Evolutionary conservation across 2,329 filamentous ascomycete genomes (phyloP).

Genomic region (Dactylonectria macrodidyma): DNA sequence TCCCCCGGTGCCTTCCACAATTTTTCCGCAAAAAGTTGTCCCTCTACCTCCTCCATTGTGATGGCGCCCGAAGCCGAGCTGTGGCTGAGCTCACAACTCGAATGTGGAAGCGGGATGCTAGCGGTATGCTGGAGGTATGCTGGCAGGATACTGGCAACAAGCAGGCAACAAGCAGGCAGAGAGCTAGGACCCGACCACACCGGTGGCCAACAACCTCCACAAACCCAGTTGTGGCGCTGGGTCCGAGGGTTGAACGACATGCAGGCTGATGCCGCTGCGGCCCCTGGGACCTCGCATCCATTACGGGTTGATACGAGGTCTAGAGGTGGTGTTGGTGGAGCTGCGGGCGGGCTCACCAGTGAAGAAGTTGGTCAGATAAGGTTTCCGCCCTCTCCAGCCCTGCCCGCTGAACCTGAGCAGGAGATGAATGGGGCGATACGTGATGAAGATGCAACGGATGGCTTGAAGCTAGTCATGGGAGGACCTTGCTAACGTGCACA

Average conservation of each 20-base stretch:
- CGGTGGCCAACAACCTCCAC: neutral
- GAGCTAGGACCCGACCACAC: neutral
- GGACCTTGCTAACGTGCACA: neutral
- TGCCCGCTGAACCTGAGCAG: neutral
- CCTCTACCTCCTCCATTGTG: constrained; percentile 2
- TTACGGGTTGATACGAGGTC: neutral
- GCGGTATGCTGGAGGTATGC: neutral
- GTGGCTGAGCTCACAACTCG: neutral
- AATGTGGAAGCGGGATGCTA: neutral
- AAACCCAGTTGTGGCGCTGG: neutral
- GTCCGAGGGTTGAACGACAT: neutral
- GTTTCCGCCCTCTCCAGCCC: neutral
- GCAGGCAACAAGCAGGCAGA: neutral
- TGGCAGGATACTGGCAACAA: too few species aligned
- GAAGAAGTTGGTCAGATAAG: neutral
- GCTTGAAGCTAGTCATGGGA: neutral
- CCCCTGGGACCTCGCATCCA: neutral
- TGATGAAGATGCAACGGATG: neutral
- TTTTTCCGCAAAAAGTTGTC: neutral
- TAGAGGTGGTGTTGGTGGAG: neutral
- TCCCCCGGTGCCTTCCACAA: neutral
- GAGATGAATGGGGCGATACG: neutral
- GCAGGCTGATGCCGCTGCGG: neutral
- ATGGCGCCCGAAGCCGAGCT: neutral
- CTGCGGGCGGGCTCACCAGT: neutral